Conservation (phyloP, 345 rosid genomes). For the Brassica cretica region DNA sequence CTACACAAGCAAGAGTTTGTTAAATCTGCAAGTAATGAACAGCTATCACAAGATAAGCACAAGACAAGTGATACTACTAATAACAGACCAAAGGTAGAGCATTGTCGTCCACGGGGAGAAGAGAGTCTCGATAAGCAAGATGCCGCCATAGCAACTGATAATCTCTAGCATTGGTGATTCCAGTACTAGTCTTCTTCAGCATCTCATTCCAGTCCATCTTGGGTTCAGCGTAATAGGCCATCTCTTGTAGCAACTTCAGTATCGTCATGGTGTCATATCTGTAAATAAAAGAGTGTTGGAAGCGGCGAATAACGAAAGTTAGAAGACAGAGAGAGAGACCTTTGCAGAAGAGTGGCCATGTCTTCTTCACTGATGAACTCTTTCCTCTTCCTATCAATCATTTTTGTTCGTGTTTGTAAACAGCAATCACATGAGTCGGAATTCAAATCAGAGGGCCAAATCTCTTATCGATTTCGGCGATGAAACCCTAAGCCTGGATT, state of each 20-base stretch:
- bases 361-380: slow-evolving; percentile 65
- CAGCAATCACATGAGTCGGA: slow-evolving; percentile 38
- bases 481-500: slow-evolving; percentile 44
- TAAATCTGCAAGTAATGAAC: slow-evolving; percentile 4
- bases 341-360: slow-evolving; percentile 62
- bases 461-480: slow-evolving; percentile 2
- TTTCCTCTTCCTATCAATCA: slow-evolving; percentile 56
- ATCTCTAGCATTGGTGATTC: slow-evolving; percentile 71
- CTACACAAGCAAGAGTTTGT: slow-evolving; percentile 45
- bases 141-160: slow-evolving; percentile 94
- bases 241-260: slow-evolving; percentile 63
- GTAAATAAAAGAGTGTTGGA: background rate
- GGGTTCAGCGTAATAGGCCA: slow-evolving; percentile 45
- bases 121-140: slow-evolving; percentile 64
- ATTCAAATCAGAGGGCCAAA: background rate
- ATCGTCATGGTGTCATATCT: slow-evolving; percentile 64
- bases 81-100: slow-evolving; percentile 58
- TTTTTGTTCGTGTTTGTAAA: background rate
- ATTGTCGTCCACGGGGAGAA: slow-evolving; percentile 54
- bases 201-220: slow-evolving; percentile 69
- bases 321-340: slow-evolving; percentile 43
- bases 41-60: background rate
- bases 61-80: background rate
- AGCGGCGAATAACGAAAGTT: background rate
- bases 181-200: slow-evolving; percentile 64